Base-by-base conservation (phyloP, 352 stramenopile species). In the Phytophthora pseudosyringae region DNA sequence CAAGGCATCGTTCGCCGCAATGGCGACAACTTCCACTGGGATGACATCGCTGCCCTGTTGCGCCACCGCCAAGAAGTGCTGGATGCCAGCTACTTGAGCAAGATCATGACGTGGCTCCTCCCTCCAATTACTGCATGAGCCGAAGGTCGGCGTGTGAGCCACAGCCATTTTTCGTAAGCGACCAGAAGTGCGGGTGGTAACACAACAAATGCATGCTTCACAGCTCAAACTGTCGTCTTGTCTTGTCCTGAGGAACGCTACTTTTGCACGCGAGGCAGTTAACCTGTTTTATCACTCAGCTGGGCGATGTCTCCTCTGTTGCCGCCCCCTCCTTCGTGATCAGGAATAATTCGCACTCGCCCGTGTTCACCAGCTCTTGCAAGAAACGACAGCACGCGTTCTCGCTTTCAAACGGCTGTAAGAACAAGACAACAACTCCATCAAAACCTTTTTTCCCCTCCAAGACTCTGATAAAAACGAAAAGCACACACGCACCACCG, bases 291-390 rank as follows among this genome's bases (percentile, higher is more conserved):
- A 21, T 59, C 50, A 63, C 21, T 59, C 44, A 11, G 15, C 11
- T 2, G 21, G 8, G 35, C 4, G 21, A 16, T 4, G 31, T 7
- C 47, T 46, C 32, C 45, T 54, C 28, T 1, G 13, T 53, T 18
- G 21, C n/a, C 5, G 47, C 3, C 2, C 53, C 18, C 8, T 65
- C 50, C 39, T 69, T 75, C n/a, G 21, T 51, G 47, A 89, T 76
- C 39, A 76, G 7, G 45, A 90, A 92, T n/a, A 92, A 46, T 59
- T 92, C 83, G 35, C 81, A 92, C 58, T 92, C 81, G 46, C 81
- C 83, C 28, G 80, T 90, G 39, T 79, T 70, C 26, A 85, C 59
- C n/a, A 92, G 71, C 44, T 90, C 80, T 57, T 92, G 77, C 4
- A 92, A 69, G 33, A 90, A 92, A 38, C 62, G 52, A 5, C 66